Evolutionary conservation across 2,329 filamentous ascomycete genomes (phyloP), one percentile per base, ranked within the genome.

Genomic region (Piedraia hortae): DNA sequence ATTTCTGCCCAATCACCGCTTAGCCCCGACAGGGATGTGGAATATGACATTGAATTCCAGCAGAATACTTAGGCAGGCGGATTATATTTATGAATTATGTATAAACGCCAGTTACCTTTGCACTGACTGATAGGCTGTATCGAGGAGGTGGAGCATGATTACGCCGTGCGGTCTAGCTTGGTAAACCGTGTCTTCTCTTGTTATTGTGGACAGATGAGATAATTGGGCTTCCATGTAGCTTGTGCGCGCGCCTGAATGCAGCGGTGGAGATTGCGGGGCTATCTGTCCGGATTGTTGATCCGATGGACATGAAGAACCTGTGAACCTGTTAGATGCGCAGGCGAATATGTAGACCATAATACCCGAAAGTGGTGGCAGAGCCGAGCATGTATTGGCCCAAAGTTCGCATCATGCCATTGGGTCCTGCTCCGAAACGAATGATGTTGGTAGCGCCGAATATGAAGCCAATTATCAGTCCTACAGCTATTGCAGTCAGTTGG

Each of bases 221-320:
- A 37, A 82, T 64, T 12, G 80, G 75, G 30, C 63, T 61, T 36
- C 70, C 42, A 31, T 46, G 57, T 20, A 34, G 33, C 21, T 35
- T 35, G 34, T 69, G 65, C 22, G 73, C 66, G 43, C 63, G 62
- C 34, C 64, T 60, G 51, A 82, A 90, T 26, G 73, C 63, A 42
- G 78, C 62, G 34, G 65, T 58, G 27, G 69, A 55, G 37, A 73
- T 67, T 16, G 71, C 66, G 19, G 75, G 74, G 32, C 74, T 66
- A 37, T 97, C 85, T 28, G 77, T 80, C 42, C 85, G 72, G 39
- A 97, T 91, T 19, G 89, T 80, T 36, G 77, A 90, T 35, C 85
- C 85, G 36, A 97, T 90, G 26, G 75, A 82, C 85, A 97, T 97
- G 59, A 97, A 97, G 53, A 93, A 91, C 24, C 61, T 66, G 33